These are phyloP conservation scores for Trichophyton verrucosum DNA, from an alignment of 2,329 filamentous ascomycete genomes.

Conservation along the genomic window DNA sequence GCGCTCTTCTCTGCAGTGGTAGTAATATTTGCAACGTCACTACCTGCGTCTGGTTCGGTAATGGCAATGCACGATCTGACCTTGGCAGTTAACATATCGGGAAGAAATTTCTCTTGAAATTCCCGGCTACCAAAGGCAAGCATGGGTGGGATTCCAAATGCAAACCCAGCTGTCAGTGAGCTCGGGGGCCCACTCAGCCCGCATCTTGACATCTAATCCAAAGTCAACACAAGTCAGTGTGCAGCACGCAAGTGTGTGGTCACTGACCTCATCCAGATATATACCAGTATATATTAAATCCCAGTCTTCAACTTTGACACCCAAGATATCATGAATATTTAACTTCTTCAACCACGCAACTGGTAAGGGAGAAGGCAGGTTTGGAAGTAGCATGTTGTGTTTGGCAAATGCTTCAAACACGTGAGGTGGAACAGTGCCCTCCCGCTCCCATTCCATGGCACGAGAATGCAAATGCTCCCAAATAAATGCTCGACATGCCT, in stretches of 20 bases:
- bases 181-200: conserved; percentile 52
- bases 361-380: conserved; percentile 56
- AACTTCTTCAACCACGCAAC: conserved; percentile 53
- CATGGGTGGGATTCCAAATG: conserved; percentile 60
- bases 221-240: not conserved
- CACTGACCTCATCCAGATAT: conserved; percentile 50
- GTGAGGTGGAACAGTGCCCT: conserved; percentile 49
- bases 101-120: conserved; percentile 54
- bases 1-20: conserved; percentile 52
- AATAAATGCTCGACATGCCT: conserved; percentile 54
- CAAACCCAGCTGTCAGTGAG: conserved; percentile 58
- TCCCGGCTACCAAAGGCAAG: conserved; percentile 53
- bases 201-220: conserved; percentile 45
- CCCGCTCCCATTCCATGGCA: conserved; percentile 58
- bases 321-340: conserved; percentile 54
- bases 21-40: conserved; percentile 59
- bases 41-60: conserved; percentile 62
- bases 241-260: not conserved
- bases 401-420: conserved; percentile 53
- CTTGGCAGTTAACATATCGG: conserved; percentile 53
- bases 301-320: conserved; percentile 59
- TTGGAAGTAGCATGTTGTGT: conserved; percentile 58
- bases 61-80: conserved; percentile 65
- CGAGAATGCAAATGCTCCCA: conserved; percentile 49
- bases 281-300: conserved; percentile 60